These are phyloP conservation scores for Inga oerstediana DNA, from an alignment of 306 rosid species.

Conservation along the genomic window DNA sequence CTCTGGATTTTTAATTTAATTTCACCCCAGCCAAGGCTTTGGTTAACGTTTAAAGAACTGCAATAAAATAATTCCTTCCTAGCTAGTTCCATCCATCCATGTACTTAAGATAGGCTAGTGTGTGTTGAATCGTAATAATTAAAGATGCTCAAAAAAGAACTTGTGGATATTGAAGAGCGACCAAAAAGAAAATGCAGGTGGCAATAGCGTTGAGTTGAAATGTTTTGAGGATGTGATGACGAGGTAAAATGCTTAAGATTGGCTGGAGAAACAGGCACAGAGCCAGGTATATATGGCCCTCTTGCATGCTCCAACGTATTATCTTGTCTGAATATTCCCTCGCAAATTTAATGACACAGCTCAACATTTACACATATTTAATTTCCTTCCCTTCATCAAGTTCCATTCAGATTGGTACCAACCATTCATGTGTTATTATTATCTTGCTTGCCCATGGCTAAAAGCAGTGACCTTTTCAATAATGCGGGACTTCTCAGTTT, in stretches of 20 bases:
- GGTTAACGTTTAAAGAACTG: background rate
- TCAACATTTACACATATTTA: background rate
- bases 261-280: conserved; percentile 12
- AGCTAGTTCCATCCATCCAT: background rate
- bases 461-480: background rate
- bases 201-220: conserved; percentile 20
- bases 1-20: background rate
- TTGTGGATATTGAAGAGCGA: conserved; percentile 8
- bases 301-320: conserved; percentile 17
- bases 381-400: conserved; percentile 20
- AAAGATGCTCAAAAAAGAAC: background rate
- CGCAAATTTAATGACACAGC: conserved; percentile 30
- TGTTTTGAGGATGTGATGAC: conserved; percentile 4
- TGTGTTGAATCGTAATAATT: background rate
- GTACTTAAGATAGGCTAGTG: background rate
- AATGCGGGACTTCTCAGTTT: background rate
- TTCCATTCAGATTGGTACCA: background rate
- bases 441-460: background rate
- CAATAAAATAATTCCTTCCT: background rate
- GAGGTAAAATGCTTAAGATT: conserved; percentile 13
- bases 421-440: background rate
- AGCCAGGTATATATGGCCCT: conserved; percentile 29
- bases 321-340: conserved; percentile 23
- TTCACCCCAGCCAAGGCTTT: background rate
- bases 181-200: conserved; percentile 18